Evolutionary conservation across 345 rosid genomes (phyloP).

Genomic region (Linum lewisii): DNA sequence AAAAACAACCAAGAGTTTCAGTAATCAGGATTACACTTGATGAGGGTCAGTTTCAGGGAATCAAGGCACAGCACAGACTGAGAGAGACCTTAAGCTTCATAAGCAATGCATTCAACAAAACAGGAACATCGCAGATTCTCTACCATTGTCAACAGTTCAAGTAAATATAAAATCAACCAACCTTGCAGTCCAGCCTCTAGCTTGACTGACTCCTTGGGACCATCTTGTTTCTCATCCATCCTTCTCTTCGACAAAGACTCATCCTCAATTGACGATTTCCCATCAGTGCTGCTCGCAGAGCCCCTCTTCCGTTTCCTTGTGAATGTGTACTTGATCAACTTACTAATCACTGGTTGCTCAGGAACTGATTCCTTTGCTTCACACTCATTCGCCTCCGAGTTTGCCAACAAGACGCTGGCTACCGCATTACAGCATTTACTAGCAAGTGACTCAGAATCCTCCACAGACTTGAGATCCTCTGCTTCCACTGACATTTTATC

Average conservation of each 20-base stretch:
- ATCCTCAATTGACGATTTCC: constrained; percentile 31
- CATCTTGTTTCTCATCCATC: constrained; percentile 32
- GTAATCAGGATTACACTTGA: too few relatives aligned
- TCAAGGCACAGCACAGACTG: too few relatives aligned
- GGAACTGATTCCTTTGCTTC: constrained; percentile 22
- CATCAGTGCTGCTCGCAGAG: constrained; percentile 38
- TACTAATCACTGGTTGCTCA: constrained; percentile 24
- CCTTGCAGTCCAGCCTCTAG: constrained; percentile 45
- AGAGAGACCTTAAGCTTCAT: too few relatives aligned
- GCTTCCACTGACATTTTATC: too few relatives aligned
- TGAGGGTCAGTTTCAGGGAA: too few relatives aligned
- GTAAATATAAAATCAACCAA: constrained; percentile 9
- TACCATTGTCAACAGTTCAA: not conserved
- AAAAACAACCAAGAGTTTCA: too few relatives aligned
- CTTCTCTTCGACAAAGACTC: constrained; percentile 21
- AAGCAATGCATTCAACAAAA: too few relatives aligned
- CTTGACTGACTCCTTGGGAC: constrained; percentile 30
- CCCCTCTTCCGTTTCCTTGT: constrained; percentile 71
- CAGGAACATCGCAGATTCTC: not conserved
- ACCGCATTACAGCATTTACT: too few relatives aligned
- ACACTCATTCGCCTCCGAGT: not conserved
- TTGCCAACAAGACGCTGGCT: too few relatives aligned
- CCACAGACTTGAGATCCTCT: too few relatives aligned
- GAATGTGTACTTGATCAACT: constrained; percentile 65
- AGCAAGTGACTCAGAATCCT: too few relatives aligned